Percentiles rank a stretch among this genome's conserved stretches.
phyloP scores from a whole-genome alignment of 164 flowering plant species.

The Sedum album region DNA sequence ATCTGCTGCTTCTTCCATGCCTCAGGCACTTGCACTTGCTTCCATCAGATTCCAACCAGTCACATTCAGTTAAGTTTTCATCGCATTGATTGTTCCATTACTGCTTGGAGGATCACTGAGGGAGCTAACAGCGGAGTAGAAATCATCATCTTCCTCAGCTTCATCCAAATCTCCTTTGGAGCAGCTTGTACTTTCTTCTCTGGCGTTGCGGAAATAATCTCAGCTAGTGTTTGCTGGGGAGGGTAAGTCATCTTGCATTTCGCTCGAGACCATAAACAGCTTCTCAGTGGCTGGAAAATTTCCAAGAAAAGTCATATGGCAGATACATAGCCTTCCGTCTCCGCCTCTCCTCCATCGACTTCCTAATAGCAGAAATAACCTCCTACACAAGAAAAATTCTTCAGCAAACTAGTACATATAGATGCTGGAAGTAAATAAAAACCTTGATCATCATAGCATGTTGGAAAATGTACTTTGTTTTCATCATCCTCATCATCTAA shows the following conservation, averaged over 20 bases:
- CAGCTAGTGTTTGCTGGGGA: not conserved
- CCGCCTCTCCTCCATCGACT: constrained; percentile 49
- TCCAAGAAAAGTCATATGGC: constrained; percentile 36
- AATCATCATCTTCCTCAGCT: constrained; percentile 32
- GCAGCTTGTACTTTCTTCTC: constrained; percentile 8
- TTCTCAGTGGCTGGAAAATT: constrained; percentile 31
- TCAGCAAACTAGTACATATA: not conserved
- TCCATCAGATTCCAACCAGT: too few species aligned
- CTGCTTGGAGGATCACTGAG: constrained; percentile 20
- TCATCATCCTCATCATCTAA: not conserved
- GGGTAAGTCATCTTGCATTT: not conserved
- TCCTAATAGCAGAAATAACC: constrained; percentile 43
- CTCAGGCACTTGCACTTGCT: not conserved
- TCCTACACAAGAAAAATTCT: constrained; percentile 22
- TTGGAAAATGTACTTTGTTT: too few species aligned
- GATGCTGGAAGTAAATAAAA: not conserved
- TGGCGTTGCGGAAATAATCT: constrained; percentile 10
- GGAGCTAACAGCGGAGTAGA: constrained; percentile 31
- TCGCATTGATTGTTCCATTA: constrained; percentile 32
- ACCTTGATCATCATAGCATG: not conserved
- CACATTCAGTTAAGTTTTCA: constrained; percentile 34
- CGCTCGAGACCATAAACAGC: constrained; percentile 7
- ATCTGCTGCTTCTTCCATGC: not conserved
- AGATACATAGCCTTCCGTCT: constrained; percentile 27
- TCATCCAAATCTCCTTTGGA: constrained; percentile 8